Conservation (phyloP, 1,139 yeast genomes). For the Blastobotrys elegans region DNA sequence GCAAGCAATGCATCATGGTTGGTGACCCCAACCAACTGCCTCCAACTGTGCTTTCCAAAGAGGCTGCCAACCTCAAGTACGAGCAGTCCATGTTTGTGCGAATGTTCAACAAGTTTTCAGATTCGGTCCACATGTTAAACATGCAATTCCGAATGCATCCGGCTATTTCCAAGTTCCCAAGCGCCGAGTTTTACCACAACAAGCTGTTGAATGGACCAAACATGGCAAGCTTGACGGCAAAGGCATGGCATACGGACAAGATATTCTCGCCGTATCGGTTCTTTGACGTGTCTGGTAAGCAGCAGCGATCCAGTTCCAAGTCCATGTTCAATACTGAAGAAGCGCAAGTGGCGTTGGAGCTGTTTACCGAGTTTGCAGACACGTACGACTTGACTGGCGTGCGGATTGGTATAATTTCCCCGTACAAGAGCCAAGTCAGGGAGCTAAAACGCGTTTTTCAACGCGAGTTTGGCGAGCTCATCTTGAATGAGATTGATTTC, state of each 20-base stretch:
- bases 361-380: slow-evolving; percentile 38
- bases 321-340: slow-evolving; percentile 70
- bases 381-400: slow-evolving; percentile 45
- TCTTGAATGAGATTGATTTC: slow-evolving; percentile 70
- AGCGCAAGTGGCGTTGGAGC: slow-evolving; percentile 64
- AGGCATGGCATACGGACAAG: slow-evolving; percentile 67
- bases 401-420: slow-evolving; percentile 85
- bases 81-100: slow-evolving; percentile 93
- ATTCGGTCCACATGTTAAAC: slow-evolving; percentile 67
- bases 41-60: slow-evolving; percentile 93
- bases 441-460: slow-evolving; percentile 54
- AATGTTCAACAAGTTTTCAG: slow-evolving; percentile 67
- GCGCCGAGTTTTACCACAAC: slow-evolving; percentile 72
- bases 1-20: slow-evolving; percentile 89
- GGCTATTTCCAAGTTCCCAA: slow-evolving; percentile 79
- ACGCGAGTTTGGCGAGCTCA: slow-evolving; percentile 55
- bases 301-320: slow-evolving; percentile 58
- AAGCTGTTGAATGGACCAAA: slow-evolving; percentile 69
- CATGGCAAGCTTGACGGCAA: slow-evolving; percentile 52
- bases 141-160: slow-evolving; percentile 99
- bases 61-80: slow-evolving; percentile 72
- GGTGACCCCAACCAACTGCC: slow-evolving; percentile 99
- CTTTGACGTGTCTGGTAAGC: slow-evolving; percentile 64
- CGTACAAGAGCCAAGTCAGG: slow-evolving; percentile 83
- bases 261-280: slow-evolving; percentile 70